Percentiles rank a stretch among this genome's conserved stretches.
phyloP scores from a whole-genome alignment of 1,284 basidiomycete species.

The Ceratobasidium papillatum region DNA sequence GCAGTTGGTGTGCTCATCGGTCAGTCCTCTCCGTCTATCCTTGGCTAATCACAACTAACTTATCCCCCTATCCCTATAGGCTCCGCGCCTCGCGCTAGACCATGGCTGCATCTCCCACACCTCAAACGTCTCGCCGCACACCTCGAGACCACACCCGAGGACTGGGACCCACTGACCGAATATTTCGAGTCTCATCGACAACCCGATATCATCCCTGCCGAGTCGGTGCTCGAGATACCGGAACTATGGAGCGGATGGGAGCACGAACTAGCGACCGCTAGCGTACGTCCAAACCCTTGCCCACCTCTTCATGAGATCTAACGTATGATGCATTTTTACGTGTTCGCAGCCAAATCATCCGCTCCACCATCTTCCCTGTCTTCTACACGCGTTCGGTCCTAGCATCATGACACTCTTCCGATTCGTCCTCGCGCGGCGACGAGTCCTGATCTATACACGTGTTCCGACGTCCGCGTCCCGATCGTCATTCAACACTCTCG shows the following conservation, averaged over 20 bases:
- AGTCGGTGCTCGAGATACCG: constrained; percentile 29
- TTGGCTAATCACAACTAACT: neutral
- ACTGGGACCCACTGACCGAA: constrained; percentile 60
- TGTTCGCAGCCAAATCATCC: constrained; percentile 50
- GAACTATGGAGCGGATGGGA: constrained; percentile 46
- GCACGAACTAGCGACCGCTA: constrained; percentile 44
- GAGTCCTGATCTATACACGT: constrained; percentile 77
- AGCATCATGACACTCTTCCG: constrained; percentile 79
- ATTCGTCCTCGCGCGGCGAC: constrained; percentile 71
- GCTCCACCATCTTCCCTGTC: constrained; percentile 69
- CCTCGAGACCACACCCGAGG: constrained; percentile 64
- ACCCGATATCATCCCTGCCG: constrained; percentile 29
- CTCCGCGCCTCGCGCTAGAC: constrained; percentile 67
- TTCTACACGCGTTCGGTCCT: constrained; percentile 76
- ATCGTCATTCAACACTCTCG: constrained; percentile 11
- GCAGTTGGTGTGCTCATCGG: constrained; percentile 75
- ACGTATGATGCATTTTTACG: constrained; percentile 1
- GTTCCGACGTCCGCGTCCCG: constrained; percentile 23
- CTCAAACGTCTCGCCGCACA: constrained; percentile 66
- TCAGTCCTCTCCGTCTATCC: constrained; percentile 22
- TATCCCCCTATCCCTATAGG: constrained; percentile 49
- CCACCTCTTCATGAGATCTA: neutral
- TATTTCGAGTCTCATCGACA: constrained; percentile 68
- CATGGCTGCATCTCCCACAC: constrained; percentile 72
- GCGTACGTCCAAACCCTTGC: constrained; percentile 29